Evolutionary conservation across 1,139 yeast genomes (phyloP).

Genomic region (Protomyces macrosporus): DNA sequence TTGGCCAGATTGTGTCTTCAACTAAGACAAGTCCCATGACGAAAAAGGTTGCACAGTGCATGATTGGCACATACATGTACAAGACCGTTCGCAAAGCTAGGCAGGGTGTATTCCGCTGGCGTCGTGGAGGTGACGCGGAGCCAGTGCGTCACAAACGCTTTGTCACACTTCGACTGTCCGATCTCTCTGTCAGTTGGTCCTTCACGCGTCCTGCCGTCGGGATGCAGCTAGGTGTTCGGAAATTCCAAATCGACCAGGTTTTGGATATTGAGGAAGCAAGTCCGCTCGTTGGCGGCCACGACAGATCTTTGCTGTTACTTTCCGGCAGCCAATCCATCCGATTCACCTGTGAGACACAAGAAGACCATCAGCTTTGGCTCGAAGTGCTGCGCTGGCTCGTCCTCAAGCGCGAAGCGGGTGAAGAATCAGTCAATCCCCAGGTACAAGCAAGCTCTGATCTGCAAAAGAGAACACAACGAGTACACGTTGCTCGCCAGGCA

Average conservation of each 20-base stretch:
- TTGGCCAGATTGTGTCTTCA: background rate
- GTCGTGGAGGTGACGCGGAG: background rate
- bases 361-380: conserved; percentile 7
- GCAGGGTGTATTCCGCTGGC: background rate
- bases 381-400: conserved; percentile 4
- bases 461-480: background rate
- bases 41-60: background rate
- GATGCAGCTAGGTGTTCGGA: conserved; percentile 3
- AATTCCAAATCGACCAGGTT: background rate
- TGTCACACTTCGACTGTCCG: conserved; percentile 7
- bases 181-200: conserved; percentile 6
- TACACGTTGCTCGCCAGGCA: too few species aligned
- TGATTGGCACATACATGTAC: conserved; percentile 21
- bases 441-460: too few species aligned
- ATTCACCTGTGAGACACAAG: conserved; percentile 1
- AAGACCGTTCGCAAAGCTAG: conserved; percentile 7
- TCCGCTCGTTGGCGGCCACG: background rate
- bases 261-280: conserved; percentile 6
- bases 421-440: background rate
- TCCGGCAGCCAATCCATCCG: conserved; percentile 2
- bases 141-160: conserved; percentile 4
- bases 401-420: background rate
- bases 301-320: conserved; percentile 4
- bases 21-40: background rate
- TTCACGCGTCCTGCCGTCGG: conserved; percentile 16